Base-by-base conservation (phyloP, 768 basidiomycete genomes). In the Russula abietina region DNA sequence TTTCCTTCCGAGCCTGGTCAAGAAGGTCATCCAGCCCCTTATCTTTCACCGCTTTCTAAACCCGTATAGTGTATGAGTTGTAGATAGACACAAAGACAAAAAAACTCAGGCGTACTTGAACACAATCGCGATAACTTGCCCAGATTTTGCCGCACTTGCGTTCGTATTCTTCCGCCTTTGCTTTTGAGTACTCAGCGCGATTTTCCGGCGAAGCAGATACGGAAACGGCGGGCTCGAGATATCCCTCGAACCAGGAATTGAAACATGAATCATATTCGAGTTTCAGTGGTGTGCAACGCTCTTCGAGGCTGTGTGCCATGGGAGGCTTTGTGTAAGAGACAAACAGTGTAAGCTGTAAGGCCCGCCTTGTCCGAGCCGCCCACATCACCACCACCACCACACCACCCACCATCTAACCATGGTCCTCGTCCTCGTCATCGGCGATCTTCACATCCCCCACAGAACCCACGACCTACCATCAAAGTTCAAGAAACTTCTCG, bases 201-300 rank as follows among this genome's bases (percentile, higher is more conserved):
- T 81, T 76, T 57, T 80, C 76, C 14, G 78, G 69, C 36, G 75
- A 72, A 53, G 71, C 62, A 19, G 69, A 61, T 33, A 70, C 70
- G 30, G 75, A 70, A 19, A 88, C 78, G 11, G 84, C 86, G 10
- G 93, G 93, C 70, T 93, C 89, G 26, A 98, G 84, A 73, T 98
- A 99, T 12, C 91, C 93, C 73, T 97, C 94, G 69, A 99, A 94
- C 96, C 95, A 98, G 9, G 89, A 84, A 70, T 97, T 97, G 78
- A 98, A 98, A 78, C 95, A 98, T 0, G 89, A 79, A 74, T 98
- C 95, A 72, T 97, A 98, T 59, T 84, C 76, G 57, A 85, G 84
- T 74, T 98, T 98, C 61, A 96, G 80, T 0, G 90, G 87, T 6
- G 95, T 97, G 75, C 96, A 98, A 77, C 86, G 82, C 10, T 83